Percentiles rank a stretch among this genome's conserved stretches.
phyloP scores from a whole-genome alignment of 2,329 filamentous ascomycete genomes.

The Aureobasidium melanogenum region DNA sequence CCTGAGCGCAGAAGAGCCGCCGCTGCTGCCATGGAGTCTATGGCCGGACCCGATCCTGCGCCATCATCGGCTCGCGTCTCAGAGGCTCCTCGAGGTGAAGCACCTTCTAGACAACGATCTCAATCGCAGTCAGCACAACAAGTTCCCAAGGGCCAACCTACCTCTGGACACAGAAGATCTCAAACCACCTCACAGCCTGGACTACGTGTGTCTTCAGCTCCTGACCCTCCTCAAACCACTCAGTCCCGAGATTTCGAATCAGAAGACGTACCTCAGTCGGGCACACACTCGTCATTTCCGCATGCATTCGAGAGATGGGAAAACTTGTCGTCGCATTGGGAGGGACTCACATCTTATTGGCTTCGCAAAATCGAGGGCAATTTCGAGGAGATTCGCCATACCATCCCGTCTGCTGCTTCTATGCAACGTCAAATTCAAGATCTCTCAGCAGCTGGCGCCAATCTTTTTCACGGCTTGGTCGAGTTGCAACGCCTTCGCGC shows the following conservation, averaged over 20 bases:
- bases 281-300: constrained; percentile 63
- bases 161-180: neutral
- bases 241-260: neutral
- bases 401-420: constrained; percentile 70
- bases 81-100: neutral
- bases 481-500: constrained; percentile 89
- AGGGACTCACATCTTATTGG: constrained; percentile 95
- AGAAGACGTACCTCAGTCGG: constrained; percentile 14
- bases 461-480: constrained; percentile 94
- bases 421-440: constrained; percentile 92
- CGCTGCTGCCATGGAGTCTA: neutral
- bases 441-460: constrained; percentile 91
- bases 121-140: neutral
- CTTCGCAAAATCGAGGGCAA: constrained; percentile 88
- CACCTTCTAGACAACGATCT: neutral
- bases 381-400: constrained; percentile 70
- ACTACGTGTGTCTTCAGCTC: constrained; percentile 12
- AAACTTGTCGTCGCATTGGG: constrained; percentile 93
- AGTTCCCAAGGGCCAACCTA: neutral
- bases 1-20: constrained; percentile 23
- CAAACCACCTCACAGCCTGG: neutral
- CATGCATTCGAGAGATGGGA: constrained; percentile 99
- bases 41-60: neutral
- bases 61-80: neutral
- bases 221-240: neutral